These are phyloP conservation scores for Gloeophyllum trabeum DNA, from an alignment of 768 basidiomycete species.

Conservation along the genomic window DNA sequence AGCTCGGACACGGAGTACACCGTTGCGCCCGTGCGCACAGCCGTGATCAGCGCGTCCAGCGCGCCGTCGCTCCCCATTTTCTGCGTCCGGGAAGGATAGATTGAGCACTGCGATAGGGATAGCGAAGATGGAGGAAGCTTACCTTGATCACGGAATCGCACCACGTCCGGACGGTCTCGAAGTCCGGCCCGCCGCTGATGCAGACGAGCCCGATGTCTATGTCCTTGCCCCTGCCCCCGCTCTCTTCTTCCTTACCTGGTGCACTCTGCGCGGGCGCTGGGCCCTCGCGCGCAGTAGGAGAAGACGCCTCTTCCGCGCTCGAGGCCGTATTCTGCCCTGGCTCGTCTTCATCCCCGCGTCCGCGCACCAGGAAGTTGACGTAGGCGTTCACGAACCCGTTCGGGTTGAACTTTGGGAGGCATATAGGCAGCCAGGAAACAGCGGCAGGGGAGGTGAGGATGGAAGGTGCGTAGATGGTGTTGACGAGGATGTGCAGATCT, in stretches of 20 bases:
- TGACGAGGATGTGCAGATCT: conserved; percentile 90
- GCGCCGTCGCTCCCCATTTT: conserved; percentile 54
- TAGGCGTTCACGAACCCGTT: conserved; percentile 88
- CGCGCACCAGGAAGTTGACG: conserved; percentile 52
- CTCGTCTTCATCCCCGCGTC: background rate
- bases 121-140: conserved; percentile 6
- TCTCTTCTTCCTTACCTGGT: background rate
- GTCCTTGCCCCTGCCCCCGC: background rate
- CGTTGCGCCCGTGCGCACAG: conserved; percentile 36
- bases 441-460: conserved; percentile 67
- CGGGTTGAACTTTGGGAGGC: conserved; percentile 90
- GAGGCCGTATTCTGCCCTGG: background rate
- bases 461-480: conserved; percentile 79
- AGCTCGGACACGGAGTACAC: conserved; percentile 65
- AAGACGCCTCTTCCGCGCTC: conserved; percentile 9
- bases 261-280: background rate
- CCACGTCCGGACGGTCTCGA: conserved; percentile 74
- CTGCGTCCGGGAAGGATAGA: conserved; percentile 22
- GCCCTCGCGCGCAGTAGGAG: background rate
- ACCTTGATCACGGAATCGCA: conserved; percentile 58
- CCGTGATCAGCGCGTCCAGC: conserved; percentile 35
- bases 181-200: conserved; percentile 74
- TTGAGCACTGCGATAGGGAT: background rate
- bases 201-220: conserved; percentile 50
- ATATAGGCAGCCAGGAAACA: conserved; percentile 91